Conservation (phyloP, 2,329 filamentous ascomycete genomes). For the Aspergillus eucalypticola region DNA sequence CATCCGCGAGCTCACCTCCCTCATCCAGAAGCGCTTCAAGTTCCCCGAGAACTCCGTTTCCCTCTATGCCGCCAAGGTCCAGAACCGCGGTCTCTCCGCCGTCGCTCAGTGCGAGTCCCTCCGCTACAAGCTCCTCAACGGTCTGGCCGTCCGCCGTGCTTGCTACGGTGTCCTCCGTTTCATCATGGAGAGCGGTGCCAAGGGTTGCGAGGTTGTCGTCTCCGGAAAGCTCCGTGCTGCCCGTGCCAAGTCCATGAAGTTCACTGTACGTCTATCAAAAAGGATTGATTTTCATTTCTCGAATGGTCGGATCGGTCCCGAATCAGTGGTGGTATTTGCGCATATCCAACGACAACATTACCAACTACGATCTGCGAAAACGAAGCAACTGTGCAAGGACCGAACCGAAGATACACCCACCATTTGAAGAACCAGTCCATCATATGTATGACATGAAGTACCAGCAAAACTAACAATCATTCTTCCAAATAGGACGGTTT, state of each 20-base stretch:
- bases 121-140: slow-evolving; percentile 99
- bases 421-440: background rate
- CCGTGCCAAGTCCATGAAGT: slow-evolving; percentile 99
- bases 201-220: slow-evolving; percentile 99
- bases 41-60: slow-evolving; percentile 99
- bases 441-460: background rate
- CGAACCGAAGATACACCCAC: background rate
- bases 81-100: slow-evolving; percentile 99
- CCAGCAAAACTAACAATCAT: slow-evolving; percentile 11
- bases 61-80: slow-evolving; percentile 99
- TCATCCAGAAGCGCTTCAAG: slow-evolving; percentile 99
- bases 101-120: slow-evolving; percentile 99
- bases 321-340: background rate
- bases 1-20: slow-evolving; percentile 99
- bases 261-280: slow-evolving; percentile 68
- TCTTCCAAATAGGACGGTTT: slow-evolving; percentile 71
- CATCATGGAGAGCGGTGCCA: slow-evolving; percentile 99
- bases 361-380: background rate
- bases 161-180: slow-evolving; percentile 99
- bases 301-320: background rate
- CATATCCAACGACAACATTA: background rate
- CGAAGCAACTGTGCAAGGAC: background rate
- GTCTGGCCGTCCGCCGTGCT: slow-evolving; percentile 95
- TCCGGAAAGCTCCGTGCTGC: slow-evolving; percentile 98
- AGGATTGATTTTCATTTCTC: background rate